Evolutionary conservation across 2,329 filamentous ascomycete genomes (phyloP), one percentile per base, ranked within the genome.

Genomic region (Shiraia sp.): DNA sequence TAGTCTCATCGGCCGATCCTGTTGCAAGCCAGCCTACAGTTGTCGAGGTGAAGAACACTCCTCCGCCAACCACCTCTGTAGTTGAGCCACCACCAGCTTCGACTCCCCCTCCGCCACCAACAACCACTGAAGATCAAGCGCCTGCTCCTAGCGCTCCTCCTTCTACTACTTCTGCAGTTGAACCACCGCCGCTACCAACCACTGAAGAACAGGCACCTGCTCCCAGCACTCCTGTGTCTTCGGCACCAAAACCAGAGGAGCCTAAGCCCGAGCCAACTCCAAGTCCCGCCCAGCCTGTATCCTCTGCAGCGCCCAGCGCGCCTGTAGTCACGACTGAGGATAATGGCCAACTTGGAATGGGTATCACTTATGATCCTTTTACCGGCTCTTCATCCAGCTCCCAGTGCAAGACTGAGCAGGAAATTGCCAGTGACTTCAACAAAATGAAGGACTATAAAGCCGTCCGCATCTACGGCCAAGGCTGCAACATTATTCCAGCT

Each of bases 391-490:
- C 35, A 12, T 49, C 40, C 3, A 45, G 47, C 10, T 24, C 48
- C 16, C 40, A 44, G 41, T 95, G 89, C 78, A 93, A 92, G 68
- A 74, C 78, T 5, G 72, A 77, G 38, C 70, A 73, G 1, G 74
- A 88, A 54, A 77, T 95, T 36, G 74, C 79, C 45, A 63, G 71
- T 14, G 89, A 95, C 59, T 80, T 93, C 54, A 70, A 72, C 12
- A 70, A 69, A 32, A 71, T 83, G 36, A 73, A 82, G 19, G 73
- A 72, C 10, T 90, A 86, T 69, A 75, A 76, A 13, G 68, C 83
- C 25, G 73, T 95, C 40, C 87, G 90, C 36, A 79, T 88, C 61
- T 95, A 95, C 63, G 90, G 89, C 37, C 82, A 83, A 42, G 88
- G 90, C 67, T 95, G 90, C 68, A 74, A 88, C 59, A 86, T 91